Base-by-base conservation (phyloP, 2,329 filamentous ascomycete genomes). In the Chaetomium sp. region DNA sequence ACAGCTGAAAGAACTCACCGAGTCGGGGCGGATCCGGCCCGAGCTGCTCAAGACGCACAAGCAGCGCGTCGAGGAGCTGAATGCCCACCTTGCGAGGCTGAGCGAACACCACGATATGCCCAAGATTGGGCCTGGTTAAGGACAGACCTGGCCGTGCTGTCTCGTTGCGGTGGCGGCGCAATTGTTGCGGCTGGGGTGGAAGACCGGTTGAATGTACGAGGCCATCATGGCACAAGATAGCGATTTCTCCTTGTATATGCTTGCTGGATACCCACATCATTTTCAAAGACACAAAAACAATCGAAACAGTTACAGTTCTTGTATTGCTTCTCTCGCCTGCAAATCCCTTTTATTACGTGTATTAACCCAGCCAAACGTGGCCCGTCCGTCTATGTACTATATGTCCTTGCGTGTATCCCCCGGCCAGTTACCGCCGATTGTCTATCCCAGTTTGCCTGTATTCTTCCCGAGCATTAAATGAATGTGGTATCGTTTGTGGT, bases 31-130 rank as follows among this genome's bases (percentile, higher is more conserved):
- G 7, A 75, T 81, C 8, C 77, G 82, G 56, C 87, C 90, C 16
- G 93, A 97, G 75, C 89, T 96, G 19, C 86, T 94, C 70, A 98
- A 97, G 82, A 96, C 93, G 33, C 95, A 99, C 78, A 98, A 98
- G 76, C 91, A 99, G 80, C 88, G 92, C 12, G 94, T 99, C 51
- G 93, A 98, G 77, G 93, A 97, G 76, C 81, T 98, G 71, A 99
- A 99, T 76, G 92, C 91, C 68, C 97, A 98, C 76, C 81, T 99
- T 42, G 95, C 92, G 69, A 90, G 89, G 70, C 79, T 99, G 73
- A 97, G 92, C 78, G 95, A 99, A 79, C 95, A 99, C 79, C 94
- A 99, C 78, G 95, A 99, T 76, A 99, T 99, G 93, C 85, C 85
- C 71, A 87, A 87, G 79, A 87, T 87, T 63, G 85, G 85, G 12